phyloP scores from a whole-genome alignment of 805 yeast genomes.

The Komagataella populi region DNA sequence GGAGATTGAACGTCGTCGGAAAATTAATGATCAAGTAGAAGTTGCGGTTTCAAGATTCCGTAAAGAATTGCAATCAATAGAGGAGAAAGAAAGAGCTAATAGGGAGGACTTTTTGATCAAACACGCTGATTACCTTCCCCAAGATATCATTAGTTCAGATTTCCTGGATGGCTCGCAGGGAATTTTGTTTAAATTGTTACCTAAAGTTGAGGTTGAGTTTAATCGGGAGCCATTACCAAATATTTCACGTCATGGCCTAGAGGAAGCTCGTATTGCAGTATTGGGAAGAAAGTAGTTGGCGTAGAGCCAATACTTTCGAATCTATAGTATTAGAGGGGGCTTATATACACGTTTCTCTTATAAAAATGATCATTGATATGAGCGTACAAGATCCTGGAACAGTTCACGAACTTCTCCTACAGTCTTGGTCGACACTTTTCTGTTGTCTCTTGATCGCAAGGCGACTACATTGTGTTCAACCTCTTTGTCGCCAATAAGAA shows the following conservation, averaged over 20 bases:
- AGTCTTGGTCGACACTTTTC: slow-evolving; percentile 28
- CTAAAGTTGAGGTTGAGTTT: slow-evolving; percentile 3
- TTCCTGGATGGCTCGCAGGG: background rate
- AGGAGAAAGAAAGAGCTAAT: slow-evolving; percentile 26
- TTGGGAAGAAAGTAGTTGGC: background rate
- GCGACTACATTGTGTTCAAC: slow-evolving; percentile 43
- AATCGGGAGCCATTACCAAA: slow-evolving; percentile 5
- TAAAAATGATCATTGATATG: slow-evolving; percentile 20
- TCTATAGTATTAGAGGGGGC: slow-evolving; percentile 1
- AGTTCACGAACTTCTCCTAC: slow-evolving; percentile 34
- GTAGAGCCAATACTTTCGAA: slow-evolving; percentile 1
- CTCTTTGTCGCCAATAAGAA: slow-evolving; percentile 86
- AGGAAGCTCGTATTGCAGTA: background rate
- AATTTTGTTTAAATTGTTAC: slow-evolving; percentile 5
- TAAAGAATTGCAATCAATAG: slow-evolving; percentile 20
- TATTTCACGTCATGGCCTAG: background rate
- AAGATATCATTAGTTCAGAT: slow-evolving; percentile 12
- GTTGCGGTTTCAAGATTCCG: slow-evolving; percentile 27
- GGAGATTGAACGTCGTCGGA: slow-evolving; percentile 38
- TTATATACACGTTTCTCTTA: background rate
- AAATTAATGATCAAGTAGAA: slow-evolving; percentile 24
- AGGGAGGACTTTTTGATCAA: slow-evolving; percentile 28
- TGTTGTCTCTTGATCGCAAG: slow-evolving; percentile 42
- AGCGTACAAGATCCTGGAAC: slow-evolving; percentile 43
- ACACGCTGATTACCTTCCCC: slow-evolving; percentile 46